Percentiles rank a stretch among this genome's conserved stretches.
Evolutionary conservation across 805 yeast species (phyloP).

Genomic region (Ogataea saltuana): DNA sequence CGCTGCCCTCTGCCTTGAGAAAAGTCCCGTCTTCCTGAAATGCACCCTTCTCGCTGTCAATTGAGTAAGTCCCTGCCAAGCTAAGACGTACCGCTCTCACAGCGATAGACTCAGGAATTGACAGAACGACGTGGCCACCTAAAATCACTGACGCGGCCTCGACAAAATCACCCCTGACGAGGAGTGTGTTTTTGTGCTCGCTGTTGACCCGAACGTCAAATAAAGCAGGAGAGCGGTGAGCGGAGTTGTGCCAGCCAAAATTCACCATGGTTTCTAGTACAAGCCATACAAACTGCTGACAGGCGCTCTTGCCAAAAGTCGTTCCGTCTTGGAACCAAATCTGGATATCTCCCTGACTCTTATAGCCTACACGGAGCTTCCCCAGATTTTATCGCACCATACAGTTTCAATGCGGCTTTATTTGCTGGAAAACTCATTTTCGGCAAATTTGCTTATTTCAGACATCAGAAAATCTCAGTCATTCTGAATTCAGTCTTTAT

Average conservation of each 20-base stretch:
- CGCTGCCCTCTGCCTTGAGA: slow-evolving; percentile 38
- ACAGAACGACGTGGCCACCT: slow-evolving; percentile 49
- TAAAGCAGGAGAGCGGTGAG: slow-evolving; percentile 13
- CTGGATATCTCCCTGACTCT: too few species aligned
- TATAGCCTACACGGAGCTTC: not conserved
- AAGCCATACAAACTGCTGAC: too few species aligned
- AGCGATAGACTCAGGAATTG: slow-evolving; percentile 44
- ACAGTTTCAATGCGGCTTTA: not conserved
- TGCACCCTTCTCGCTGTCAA: slow-evolving; percentile 40
- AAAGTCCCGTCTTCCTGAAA: not conserved
- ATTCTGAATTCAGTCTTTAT: too few species aligned
- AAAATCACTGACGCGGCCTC: slow-evolving; percentile 46
- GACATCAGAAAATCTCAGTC: too few species aligned
- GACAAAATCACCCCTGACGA: slow-evolving; percentile 45
- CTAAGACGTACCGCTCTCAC: slow-evolving; percentile 41
- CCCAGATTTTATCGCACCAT: slow-evolving; percentile 5
- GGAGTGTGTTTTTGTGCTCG: slow-evolving; percentile 42
- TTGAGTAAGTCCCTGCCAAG: slow-evolving; percentile 44
- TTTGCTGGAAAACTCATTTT: not conserved
- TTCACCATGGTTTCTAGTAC: slow-evolving; percentile 12
- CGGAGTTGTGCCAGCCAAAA: slow-evolving; percentile 41
- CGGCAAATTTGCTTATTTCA: not conserved
- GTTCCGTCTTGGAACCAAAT: too few species aligned
- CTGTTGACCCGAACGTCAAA: slow-evolving; percentile 37
- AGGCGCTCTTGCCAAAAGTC: too few species aligned